Conservation (phyloP, 805 yeast species). For the Brettanomyces naardenensis region DNA sequence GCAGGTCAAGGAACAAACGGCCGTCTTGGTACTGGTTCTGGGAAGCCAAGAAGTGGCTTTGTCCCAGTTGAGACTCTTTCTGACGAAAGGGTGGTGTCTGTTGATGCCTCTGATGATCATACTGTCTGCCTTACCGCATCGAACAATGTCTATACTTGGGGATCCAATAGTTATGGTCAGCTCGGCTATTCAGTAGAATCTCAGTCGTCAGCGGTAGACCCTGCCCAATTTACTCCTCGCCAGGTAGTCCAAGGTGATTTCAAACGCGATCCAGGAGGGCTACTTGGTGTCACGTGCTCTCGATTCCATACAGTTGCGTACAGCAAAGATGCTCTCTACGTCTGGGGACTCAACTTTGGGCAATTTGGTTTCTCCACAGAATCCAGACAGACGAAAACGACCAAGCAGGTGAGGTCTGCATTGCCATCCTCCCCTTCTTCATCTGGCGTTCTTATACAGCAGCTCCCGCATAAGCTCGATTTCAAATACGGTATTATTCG, state of each 20-base stretch:
- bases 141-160: conserved; percentile 71
- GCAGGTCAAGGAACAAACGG: conserved; percentile 70
- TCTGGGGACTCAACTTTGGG: conserved; percentile 79
- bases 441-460: conserved; percentile 30
- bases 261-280: not conserved
- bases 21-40: conserved; percentile 50
- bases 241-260: conserved; percentile 1
- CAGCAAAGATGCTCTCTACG: conserved; percentile 35
- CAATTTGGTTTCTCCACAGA: conserved; percentile 56
- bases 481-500: conserved; percentile 42
- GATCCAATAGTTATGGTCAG: conserved; percentile 41
- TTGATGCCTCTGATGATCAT: conserved; percentile 61
- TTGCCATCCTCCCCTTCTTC: conserved; percentile 4
- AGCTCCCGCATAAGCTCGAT: conserved; percentile 30
- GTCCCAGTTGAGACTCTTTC: conserved; percentile 24
- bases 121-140: conserved; percentile 45
- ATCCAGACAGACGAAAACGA: conserved; percentile 1
- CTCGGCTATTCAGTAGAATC: conserved; percentile 5
- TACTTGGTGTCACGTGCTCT: conserved; percentile 52
- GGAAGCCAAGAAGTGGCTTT: conserved; percentile 34
- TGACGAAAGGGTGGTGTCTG: conserved; percentile 23
- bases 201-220: not conserved
- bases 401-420: not conserved
- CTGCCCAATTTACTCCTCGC: not conserved
- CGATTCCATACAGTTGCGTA: conserved; percentile 60